Evolutionary conservation across 2,329 filamentous ascomycete genomes (phyloP).

Genomic region (Orbilia blumenaviensis): DNA sequence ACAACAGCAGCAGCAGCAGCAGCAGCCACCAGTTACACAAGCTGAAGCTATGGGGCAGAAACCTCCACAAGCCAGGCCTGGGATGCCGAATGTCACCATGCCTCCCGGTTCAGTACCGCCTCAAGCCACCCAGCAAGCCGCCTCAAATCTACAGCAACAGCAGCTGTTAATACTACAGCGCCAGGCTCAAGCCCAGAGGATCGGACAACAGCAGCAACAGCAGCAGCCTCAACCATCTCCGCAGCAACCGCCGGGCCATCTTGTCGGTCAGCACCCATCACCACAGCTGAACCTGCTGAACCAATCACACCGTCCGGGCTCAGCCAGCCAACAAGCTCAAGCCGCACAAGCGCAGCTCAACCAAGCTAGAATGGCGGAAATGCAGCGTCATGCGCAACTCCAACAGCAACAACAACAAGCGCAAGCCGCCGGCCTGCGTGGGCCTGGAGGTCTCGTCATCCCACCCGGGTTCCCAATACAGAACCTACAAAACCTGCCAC

Average conservation of each 20-base stretch:
- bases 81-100: constrained; percentile 38
- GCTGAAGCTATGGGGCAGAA: constrained; percentile 3
- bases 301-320: constrained; percentile 27
- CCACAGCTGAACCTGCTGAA: constrained; percentile 41
- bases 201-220: constrained; percentile 6
- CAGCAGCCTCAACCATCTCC: constrained; percentile 7
- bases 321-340: constrained; percentile 29
- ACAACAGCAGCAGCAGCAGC: constrained; percentile 28
- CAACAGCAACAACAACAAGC: constrained; percentile 19
- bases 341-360: constrained; percentile 29
- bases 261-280: constrained; percentile 42
- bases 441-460: constrained; percentile 20
- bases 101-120: not conserved
- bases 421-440: not conserved
- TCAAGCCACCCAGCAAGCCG: constrained; percentile 12
- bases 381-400: constrained; percentile 28
- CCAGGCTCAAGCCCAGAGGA: constrained; percentile 20
- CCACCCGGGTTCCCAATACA: constrained; percentile 41
- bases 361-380: constrained; percentile 31
- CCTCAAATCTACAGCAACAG: constrained; percentile 6
- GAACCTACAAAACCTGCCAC: constrained; percentile 35
- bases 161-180: constrained; percentile 20
- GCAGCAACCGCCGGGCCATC: not conserved
- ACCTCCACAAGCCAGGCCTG: not conserved
- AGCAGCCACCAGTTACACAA: not conserved